phyloP scores from a whole-genome alignment of 495 filamentous ascomycete genomes.

The Penicillium daleae region DNA sequence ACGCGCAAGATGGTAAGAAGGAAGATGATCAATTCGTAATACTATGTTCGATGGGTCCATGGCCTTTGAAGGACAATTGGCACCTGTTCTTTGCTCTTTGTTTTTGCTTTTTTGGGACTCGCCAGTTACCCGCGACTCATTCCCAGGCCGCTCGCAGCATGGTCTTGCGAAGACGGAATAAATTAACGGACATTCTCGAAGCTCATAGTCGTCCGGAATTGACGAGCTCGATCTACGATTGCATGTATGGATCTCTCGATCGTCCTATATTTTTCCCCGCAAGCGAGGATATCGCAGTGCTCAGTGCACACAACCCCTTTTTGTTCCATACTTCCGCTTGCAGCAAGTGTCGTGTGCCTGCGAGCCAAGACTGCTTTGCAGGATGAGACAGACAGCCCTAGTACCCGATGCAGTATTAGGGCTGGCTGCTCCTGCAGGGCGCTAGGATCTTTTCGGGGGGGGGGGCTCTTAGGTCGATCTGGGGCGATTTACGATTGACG shows the following conservation, averaged over 20 bases:
- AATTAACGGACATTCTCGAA: slow-evolving; percentile 1
- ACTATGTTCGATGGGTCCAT: neutral
- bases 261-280: neutral
- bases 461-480: too few relatives aligned
- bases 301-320: neutral
- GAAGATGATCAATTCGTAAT: neutral
- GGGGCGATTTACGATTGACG: neutral
- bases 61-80: slow-evolving; percentile 4
- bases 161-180: neutral
- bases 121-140: neutral
- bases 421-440: slow-evolving; percentile 12
- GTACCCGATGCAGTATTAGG: slow-evolving; percentile 33
- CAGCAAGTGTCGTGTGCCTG: slow-evolving; percentile 26
- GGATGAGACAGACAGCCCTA: slow-evolving; percentile 26
- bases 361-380: slow-evolving; percentile 1
- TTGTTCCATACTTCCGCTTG: slow-evolving; percentile 24
- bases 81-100: neutral
- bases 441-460: slow-evolving; percentile 2
- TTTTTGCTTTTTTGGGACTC: slow-evolving; percentile 2
- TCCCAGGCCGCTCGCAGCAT: slow-evolving; percentile 11
- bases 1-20: slow-evolving; percentile 4
- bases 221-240: too few relatives aligned
- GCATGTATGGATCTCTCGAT: neutral
- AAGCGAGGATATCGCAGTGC: slow-evolving; percentile 1
- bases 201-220: neutral